phyloP scores from a whole-genome alignment of 1,284 basidiomycete genomes.

The Tremellales sp. region DNA sequence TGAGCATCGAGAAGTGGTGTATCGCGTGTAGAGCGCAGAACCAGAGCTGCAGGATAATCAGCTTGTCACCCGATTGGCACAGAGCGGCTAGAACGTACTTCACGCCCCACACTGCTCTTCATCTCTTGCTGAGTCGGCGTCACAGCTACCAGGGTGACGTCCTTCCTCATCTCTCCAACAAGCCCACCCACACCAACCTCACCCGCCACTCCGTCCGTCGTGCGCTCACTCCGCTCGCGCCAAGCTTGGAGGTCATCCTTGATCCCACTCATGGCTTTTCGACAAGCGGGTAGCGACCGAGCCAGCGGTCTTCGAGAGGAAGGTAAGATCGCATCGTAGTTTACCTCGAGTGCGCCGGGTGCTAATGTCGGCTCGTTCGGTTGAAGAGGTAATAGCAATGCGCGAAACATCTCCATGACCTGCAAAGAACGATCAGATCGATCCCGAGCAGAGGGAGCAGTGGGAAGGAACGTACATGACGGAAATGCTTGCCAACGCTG shows the following conservation, averaged over 20 bases:
- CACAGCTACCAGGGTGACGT: slow-evolving; percentile 33
- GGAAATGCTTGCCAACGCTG: slow-evolving; percentile 42
- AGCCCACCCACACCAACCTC: slow-evolving; percentile 12
- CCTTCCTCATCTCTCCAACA: slow-evolving; percentile 18
- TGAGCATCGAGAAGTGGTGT: slow-evolving; percentile 45
- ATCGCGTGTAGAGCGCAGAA: slow-evolving; percentile 44
- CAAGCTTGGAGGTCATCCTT: slow-evolving; percentile 22
- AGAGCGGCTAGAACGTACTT: slow-evolving; percentile 27
- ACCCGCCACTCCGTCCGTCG: slow-evolving; percentile 8
- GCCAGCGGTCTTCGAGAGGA: slow-evolving; percentile 22
- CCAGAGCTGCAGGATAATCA: slow-evolving; percentile 36
- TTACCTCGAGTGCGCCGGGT: slow-evolving; percentile 18
- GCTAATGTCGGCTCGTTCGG: slow-evolving; percentile 1
- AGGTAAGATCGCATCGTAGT: slow-evolving; percentile 39
- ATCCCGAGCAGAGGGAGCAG: neutral
- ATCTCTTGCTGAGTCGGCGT: slow-evolving; percentile 40
- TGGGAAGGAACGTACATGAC: slow-evolving; percentile 29
- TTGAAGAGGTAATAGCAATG: slow-evolving; percentile 29
- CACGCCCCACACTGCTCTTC: slow-evolving; percentile 34
- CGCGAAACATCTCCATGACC: slow-evolving; percentile 40
- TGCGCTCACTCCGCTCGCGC: neutral
- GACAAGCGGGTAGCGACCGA: slow-evolving; percentile 21
- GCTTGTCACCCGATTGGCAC: neutral
- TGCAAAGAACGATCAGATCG: neutral
- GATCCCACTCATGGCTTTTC: slow-evolving; percentile 20